Evolutionary conservation across 306 rosid genomes (phyloP), one percentile per base, ranked within the genome.

Genomic region (Cucurbita maxima): DNA sequence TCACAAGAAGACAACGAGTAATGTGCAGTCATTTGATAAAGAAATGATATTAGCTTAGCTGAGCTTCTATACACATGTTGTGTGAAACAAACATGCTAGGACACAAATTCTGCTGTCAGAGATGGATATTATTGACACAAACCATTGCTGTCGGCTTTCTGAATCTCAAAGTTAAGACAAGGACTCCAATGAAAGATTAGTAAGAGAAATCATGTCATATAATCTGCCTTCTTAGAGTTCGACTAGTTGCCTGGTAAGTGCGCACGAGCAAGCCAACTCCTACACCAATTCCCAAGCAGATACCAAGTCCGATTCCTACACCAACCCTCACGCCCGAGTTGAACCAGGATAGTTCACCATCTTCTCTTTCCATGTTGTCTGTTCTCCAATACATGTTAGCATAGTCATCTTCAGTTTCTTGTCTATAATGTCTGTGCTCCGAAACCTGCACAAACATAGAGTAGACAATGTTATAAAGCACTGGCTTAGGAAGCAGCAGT

Each of bases 321-420:
- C 94, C 94, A 76, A 88, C 94, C 80, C 94, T 80, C 52, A 88
- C 94, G 6, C 94, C 90, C 9, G 94, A 83, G 74, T 84, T 88
- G 54, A 86, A 88, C 90, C 87, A 88, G 51, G 94, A 82, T 73
- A 88, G 43, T 64, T 84, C 94, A 10, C 94, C 90, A 72, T 84
- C 82, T 84, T 88, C 94, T 19, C 78, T 76, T 61, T 81, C 88
- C 44, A 79, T 37, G 22, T 84, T 81, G 67, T 41, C 80, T 70
- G 75, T 76, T 51, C 84, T 77, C 78, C 83, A 81, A 73, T 82
- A 79, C 77, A 79, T 68, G 75, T 61, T 57, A 45, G 71, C 62
- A 79, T 79, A 87, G 25, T 78, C 83, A 22, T 79, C 83, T 74
- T 84, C 90, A 50, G 74, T 74, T 81, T 86, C 85, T 72, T 10